Base-by-base conservation (phyloP, 75 land plant genomes). In the Selaginella tamariscina region DNA sequence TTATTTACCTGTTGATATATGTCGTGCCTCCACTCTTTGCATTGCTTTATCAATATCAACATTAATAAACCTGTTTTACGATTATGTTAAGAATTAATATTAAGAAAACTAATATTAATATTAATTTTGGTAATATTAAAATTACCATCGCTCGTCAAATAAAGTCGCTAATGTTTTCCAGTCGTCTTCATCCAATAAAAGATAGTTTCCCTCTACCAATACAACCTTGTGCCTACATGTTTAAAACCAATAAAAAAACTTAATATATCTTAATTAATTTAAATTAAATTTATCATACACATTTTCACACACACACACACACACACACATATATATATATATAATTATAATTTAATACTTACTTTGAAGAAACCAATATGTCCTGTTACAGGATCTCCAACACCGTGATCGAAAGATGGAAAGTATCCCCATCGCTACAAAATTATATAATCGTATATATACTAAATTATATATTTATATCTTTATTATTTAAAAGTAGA, bases 371-470 rank as follows among this genome's bases (percentile, higher is more conserved):
- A 27, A 95, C 84, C 66, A 85, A 82, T 13, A 95, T 85, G 30
- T 90, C 92, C 73, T 90, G 81, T 76, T 95, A 91, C 75, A 65
- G 99, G 99, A 77, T 95, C 96, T 29, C 99, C 99, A 69, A 87
- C 83, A 68, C 96, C 99, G 75, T 95, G 99, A 73, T 95, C 99
- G 82, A 95, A 95, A n/a, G 99, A 95, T 65, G 98, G 98, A 31
- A 75, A 78, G 76, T 78, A 83, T 32, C 77, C 89, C 65, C 79
- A 85, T 72, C 88, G 91, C 97, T 94, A 79, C 32, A 68, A 31
- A 2, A 39, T 39, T 15, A 5, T 39, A 5, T 5, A 5, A 39
- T 39, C 15, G 49, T 39, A n/a, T n/a, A n/a, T n/a, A n/a, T n/a
- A n/a, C n/a, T n/a, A n/a, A n/a, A n/a, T n/a, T n/a, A n/a, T n/a